Evolutionary conservation across 306 rosid species (phyloP).

Genomic region (Cicer pinnatifidum): DNA sequence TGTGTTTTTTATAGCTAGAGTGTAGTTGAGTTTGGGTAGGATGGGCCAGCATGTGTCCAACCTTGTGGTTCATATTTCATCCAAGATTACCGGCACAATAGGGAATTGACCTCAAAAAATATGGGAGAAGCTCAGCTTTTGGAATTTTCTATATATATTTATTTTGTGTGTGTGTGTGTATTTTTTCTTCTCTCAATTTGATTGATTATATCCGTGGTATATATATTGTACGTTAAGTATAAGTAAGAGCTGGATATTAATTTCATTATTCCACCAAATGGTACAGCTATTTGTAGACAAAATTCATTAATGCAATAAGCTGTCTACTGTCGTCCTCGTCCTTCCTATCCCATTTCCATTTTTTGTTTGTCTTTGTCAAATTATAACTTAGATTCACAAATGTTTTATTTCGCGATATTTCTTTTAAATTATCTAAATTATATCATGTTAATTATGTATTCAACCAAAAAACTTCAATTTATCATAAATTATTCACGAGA

Average conservation of each 20-base stretch:
- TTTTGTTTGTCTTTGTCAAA: neutral
- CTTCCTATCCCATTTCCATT: neutral
- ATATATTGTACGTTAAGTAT: conserved; percentile 1
- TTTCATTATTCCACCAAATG: conserved; percentile 10
- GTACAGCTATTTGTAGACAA: conserved; percentile 16
- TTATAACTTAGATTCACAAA: neutral
- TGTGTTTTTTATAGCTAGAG: neutral
- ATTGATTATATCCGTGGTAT: neutral
- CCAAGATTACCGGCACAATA: conserved; percentile 35
- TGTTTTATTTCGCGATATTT: neutral
- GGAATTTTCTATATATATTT: conserved; percentile 32
- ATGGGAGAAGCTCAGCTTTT: conserved; percentile 27
- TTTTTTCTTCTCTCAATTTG: neutral
- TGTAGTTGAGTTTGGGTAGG: conserved; percentile 26
- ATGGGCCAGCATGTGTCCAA: conserved; percentile 29
- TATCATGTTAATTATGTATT: too few species aligned
- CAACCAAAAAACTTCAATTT: too few species aligned
- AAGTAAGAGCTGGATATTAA: neutral
- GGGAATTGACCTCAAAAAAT: conserved; percentile 38
- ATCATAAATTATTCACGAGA: too few species aligned
- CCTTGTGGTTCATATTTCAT: conserved; percentile 40
- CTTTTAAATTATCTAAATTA: neutral
- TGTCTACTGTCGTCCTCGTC: conserved; percentile 20
- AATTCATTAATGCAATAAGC: conserved; percentile 28
- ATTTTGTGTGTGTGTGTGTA: too few species aligned